A percentile compares a stretch with the other conserved stretches of the same genome.
phyloP scores from a whole-genome alignment of 1,284 basidiomycete species.

The Ganoderma leucocontextum region DNA sequence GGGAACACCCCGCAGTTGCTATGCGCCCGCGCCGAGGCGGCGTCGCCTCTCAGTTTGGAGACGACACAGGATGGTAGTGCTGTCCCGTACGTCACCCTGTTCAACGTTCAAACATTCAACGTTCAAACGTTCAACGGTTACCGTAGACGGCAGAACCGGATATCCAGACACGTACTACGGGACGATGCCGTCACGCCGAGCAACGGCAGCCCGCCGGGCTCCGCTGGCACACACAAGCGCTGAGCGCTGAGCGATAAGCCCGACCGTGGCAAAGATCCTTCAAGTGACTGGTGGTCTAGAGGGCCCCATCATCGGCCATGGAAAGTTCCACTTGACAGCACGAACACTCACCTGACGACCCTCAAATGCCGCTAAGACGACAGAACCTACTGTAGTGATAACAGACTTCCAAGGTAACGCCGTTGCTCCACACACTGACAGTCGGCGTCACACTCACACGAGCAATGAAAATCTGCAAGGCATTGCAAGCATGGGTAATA shows the following conservation, averaged over 20 bases:
- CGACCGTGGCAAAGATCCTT: not conserved
- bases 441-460: not conserved
- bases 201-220: not conserved
- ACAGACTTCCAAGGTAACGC: not conserved
- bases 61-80: not conserved
- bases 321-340: not conserved
- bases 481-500: conserved; percentile 11
- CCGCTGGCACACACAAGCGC: not conserved
- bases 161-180: not conserved
- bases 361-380: not conserved
- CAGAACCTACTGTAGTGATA: not conserved
- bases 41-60: too few species aligned
- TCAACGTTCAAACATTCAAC: too few species aligned
- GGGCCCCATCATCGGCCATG: not conserved
- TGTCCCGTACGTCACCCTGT: too few species aligned
- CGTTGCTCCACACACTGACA: not conserved
- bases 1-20: too few species aligned
- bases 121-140: not conserved
- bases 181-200: not conserved
- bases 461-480: not conserved
- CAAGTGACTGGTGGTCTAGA: not conserved
- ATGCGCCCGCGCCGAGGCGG: too few species aligned
- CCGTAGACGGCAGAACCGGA: not conserved
- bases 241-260: not conserved
- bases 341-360: not conserved